Evolutionary conservation across 345 rosid genomes (phyloP), one percentile per base, ranked within the genome.

Genomic region (Gossypium turneri): DNA sequence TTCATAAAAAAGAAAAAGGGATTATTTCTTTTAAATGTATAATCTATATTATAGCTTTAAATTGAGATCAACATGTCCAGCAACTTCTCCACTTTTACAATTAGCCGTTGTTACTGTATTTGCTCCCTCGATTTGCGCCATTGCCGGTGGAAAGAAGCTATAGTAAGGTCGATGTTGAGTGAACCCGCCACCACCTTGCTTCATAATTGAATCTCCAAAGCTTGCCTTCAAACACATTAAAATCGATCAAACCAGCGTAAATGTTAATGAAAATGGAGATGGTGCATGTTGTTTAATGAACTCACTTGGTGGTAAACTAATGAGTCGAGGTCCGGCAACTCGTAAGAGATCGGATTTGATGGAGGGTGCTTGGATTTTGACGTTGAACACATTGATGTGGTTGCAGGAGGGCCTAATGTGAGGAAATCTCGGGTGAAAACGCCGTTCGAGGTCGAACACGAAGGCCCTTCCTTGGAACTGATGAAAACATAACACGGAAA

Each of bases 51-150:
- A 84, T 70, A 89, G 68, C 80, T 81, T 84, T 84, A 89, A 75
- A 81, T 86, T 81, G 52, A 89, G 87, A 78, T 87, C 93, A 57
- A 89, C 71, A 61, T 72, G 74, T 73, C 76, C 90, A 62, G 72
- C 84, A 8, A 78, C 74, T 77, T 81, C 85, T 66, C 76, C 86
- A 68, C 70, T 75, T 38, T 76, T 67, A 64, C 67, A 55, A 3
- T 38, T 76, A 70, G 9, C 62, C 61, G 43, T 56, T 7, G 74
- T 29, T 16, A 71, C 19, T 24, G 75, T 10, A 29, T 15, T 70
- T 70, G 60, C 25, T 29, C 25, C 22, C 19, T 69, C 72, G 25
- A 67, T 67, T 24, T 48, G 43, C 43, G 27, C 70, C 71, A 53
- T 53, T 73, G 83, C 56, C 55, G 81, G 79, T 41, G 90, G 86